Evolutionary conservation across 768 basidiomycete genomes (phyloP).

Genomic region (Dioszegia crocea): DNA sequence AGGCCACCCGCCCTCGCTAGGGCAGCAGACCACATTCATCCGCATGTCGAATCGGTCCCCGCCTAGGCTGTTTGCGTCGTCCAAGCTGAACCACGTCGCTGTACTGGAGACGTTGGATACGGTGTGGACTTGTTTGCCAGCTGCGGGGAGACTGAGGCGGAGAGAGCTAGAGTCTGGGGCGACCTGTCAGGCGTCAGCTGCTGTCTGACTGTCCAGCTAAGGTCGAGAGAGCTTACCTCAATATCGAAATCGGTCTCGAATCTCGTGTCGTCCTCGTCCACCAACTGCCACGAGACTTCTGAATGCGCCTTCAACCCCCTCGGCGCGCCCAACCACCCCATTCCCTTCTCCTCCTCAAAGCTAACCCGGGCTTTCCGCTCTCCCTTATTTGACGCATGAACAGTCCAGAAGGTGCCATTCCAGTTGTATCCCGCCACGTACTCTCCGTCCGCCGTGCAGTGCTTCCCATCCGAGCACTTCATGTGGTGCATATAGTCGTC

Average conservation of each 20-base stretch:
- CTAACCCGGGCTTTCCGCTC: constrained; percentile 24
- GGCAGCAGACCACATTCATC: constrained; percentile 47
- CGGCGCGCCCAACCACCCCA: constrained; percentile 21
- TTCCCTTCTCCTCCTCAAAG: constrained; percentile 38
- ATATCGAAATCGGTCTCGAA: constrained; percentile 35
- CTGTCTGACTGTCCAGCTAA: background rate
- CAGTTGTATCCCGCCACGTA: constrained; percentile 34
- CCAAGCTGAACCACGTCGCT: constrained; percentile 21
- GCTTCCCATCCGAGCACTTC: constrained; percentile 34
- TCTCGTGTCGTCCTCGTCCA: constrained; percentile 14
- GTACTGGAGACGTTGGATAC: constrained; percentile 23
- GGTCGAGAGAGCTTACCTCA: constrained; percentile 23
- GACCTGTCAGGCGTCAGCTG: constrained; percentile 15
- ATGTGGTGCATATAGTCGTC: constrained; percentile 40
- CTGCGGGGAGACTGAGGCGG: constrained; percentile 37
- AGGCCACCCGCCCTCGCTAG: constrained; percentile 43
- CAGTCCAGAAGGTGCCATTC: constrained; percentile 31
- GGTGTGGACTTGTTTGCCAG: constrained; percentile 26
- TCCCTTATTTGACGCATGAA: constrained; percentile 11
- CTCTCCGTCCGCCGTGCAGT: constrained; percentile 27
- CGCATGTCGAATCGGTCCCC: constrained; percentile 38
- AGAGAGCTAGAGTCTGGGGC: constrained; percentile 27
- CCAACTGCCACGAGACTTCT: constrained; percentile 19
- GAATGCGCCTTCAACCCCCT: constrained; percentile 8
- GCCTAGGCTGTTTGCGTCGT: constrained; percentile 14